phyloP scores from a whole-genome alignment of 2,329 filamentous ascomycete genomes.

The Paecilomyces dactylethromorphus region DNA sequence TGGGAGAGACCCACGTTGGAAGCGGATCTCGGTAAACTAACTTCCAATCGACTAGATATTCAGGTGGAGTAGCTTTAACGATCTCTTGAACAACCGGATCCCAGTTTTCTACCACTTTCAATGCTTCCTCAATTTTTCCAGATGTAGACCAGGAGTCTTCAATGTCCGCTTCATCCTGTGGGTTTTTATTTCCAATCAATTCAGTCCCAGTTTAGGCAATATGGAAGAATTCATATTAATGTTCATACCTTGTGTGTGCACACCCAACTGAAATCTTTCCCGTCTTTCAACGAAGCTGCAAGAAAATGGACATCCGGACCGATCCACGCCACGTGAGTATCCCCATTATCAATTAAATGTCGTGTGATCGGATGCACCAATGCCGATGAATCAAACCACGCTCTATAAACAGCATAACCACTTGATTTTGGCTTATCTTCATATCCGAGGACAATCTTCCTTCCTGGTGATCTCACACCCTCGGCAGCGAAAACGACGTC shows the following conservation, averaged over 20 bases:
- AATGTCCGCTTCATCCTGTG: conserved; percentile 45
- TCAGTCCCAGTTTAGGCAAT: neutral
- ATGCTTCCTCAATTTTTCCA: conserved; percentile 45
- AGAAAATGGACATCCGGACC: conserved; percentile 38
- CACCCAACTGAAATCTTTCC: conserved; percentile 48
- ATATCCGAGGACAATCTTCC: conserved; percentile 38
- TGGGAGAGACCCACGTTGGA: conserved; percentile 17
- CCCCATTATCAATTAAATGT: conserved; percentile 45
- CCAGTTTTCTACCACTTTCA: conserved; percentile 45
- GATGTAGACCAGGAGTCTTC: conserved; percentile 50
- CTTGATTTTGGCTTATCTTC: conserved; percentile 22
- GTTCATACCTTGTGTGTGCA: conserved; percentile 43
- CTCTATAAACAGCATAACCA: conserved; percentile 16
- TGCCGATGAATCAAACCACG: conserved; percentile 9
- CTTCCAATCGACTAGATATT: conserved; percentile 18
- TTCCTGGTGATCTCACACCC: conserved; percentile 47
- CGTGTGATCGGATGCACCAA: conserved; percentile 13
- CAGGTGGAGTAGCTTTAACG: conserved; percentile 26
- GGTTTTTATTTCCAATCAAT: neutral
- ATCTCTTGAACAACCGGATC: conserved; percentile 22
- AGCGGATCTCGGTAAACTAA: conserved; percentile 19
- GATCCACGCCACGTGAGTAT: conserved; percentile 48
- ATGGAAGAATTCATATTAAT: neutral
- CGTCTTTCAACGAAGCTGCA: conserved; percentile 45
- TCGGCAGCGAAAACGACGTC: conserved; percentile 50